Evolutionary conservation across 106 monocot genomes (phyloP).

Genomic region (Platanthera zijinensis): DNA sequence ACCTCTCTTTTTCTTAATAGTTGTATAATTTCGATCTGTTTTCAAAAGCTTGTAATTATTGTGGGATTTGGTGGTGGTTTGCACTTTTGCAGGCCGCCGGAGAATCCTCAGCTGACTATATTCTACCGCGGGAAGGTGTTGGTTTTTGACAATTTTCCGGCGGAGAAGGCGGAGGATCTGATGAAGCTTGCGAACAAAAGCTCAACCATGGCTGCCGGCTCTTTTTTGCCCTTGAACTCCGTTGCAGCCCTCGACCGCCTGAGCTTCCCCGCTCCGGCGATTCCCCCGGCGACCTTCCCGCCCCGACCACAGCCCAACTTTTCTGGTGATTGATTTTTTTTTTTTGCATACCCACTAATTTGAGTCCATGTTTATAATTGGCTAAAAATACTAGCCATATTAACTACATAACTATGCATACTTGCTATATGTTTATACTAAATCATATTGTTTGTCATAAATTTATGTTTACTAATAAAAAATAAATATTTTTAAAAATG

Average conservation of each 20-base stretch:
- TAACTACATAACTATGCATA: too few relatives aligned
- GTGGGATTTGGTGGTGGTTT: not conserved
- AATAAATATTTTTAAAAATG: too few relatives aligned
- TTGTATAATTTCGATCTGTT: not conserved
- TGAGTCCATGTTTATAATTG: not conserved
- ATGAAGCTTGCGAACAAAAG: slow-evolving; percentile 32
- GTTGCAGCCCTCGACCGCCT: not conserved
- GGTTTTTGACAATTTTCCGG: slow-evolving; percentile 68
- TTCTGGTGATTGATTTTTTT: not conserved
- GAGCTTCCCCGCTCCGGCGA: not conserved
- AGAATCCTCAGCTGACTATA: slow-evolving; percentile 55
- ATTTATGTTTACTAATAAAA: too few relatives aligned
- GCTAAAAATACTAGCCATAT: too few relatives aligned
- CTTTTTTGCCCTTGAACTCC: not conserved
- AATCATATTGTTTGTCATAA: too few relatives aligned
- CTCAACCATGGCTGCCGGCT: not conserved
- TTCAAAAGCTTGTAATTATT: not conserved
- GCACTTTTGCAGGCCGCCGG: slow-evolving; percentile 24
- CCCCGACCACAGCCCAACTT: not conserved
- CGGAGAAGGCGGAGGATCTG: slow-evolving; percentile 51
- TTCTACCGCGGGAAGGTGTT: slow-evolving; percentile 77
- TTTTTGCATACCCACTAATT: not conserved
- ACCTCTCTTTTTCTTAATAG: not conserved
- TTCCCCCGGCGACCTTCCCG: not conserved
- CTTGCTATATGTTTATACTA: too few relatives aligned